A percentile compares a stretch with the other conserved stretches of the same genome.
phyloP scores from a whole-genome alignment of 345 rosid species.

The Ceriops zippeliana region DNA sequence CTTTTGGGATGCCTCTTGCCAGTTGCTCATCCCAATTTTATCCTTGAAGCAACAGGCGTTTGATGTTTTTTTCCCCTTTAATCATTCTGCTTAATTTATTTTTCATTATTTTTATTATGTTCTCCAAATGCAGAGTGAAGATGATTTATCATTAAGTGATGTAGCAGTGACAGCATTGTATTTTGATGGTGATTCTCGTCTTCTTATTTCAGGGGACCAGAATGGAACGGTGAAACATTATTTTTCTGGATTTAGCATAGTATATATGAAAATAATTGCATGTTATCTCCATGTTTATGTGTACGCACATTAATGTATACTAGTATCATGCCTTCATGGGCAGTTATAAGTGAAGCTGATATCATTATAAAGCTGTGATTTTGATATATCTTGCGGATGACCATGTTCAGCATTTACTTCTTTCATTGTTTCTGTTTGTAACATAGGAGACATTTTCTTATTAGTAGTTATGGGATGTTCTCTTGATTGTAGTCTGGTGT shows the following conservation, averaged over 20 bases:
- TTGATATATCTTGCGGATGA: too few species aligned
- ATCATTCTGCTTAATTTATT: background rate
- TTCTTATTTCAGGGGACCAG: slow-evolving; percentile 79
- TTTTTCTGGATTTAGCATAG: slow-evolving; percentile 5
- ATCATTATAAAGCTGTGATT: too few species aligned
- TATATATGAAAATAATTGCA: background rate
- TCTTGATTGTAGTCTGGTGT: background rate
- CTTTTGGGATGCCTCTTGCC: slow-evolving; percentile 82
- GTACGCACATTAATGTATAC: too few species aligned
- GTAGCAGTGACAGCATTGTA: slow-evolving; percentile 55
- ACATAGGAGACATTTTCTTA: too few species aligned
- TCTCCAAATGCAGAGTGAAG: slow-evolving; percentile 56
- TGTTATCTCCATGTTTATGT: too few species aligned
- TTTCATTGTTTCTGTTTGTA: too few species aligned
- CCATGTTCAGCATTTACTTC: too few species aligned
- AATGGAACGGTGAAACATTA: slow-evolving; percentile 56
- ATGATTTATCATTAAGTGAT: slow-evolving; percentile 58
- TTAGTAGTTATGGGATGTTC: too few species aligned
- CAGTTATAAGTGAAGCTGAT: too few species aligned
- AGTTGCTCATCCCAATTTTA: slow-evolving; percentile 54
- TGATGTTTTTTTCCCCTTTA: background rate
- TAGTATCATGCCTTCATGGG: too few species aligned
- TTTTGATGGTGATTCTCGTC: slow-evolving; percentile 49
- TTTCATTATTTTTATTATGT: background rate
- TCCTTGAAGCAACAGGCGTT: slow-evolving; percentile 60